phyloP scores from a whole-genome alignment of 83 land plant genomes.

The Isoetes engelmannii region DNA sequence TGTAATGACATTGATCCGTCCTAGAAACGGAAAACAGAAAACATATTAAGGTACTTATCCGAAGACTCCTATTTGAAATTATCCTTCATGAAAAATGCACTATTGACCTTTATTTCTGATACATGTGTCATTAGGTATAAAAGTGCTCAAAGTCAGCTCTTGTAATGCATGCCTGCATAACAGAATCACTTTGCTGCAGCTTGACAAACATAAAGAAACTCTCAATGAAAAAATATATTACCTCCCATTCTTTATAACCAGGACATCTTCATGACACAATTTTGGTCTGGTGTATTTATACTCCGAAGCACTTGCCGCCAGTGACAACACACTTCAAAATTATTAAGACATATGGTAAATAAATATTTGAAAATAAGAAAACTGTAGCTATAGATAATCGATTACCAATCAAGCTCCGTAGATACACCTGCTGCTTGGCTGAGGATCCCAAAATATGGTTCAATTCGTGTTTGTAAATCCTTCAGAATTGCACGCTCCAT shows the following conservation, averaged over 20 bases:
- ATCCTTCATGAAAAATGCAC: neutral
- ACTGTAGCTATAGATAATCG: neutral
- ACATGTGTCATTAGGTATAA: constrained; percentile 87
- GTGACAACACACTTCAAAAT: constrained; percentile 51
- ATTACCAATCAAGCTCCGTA: constrained; percentile 89
- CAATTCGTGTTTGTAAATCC: constrained; percentile 62
- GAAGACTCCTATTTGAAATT: neutral
- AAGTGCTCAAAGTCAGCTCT: constrained; percentile 84
- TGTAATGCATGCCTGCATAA: constrained; percentile 84
- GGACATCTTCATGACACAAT: constrained; percentile 47
- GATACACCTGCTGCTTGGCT: constrained; percentile 55
- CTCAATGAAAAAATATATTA: constrained; percentile 1
- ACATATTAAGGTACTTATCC: constrained; percentile 6
- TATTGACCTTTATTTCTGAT: constrained; percentile 33
- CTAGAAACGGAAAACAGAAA: constrained; percentile 34
- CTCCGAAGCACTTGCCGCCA: constrained; percentile 76
- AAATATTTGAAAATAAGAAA: neutral
- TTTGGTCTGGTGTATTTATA: constrained; percentile 77
- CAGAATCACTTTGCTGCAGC: neutral
- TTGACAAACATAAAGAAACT: neutral
- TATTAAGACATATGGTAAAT: neutral
- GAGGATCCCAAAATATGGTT: constrained; percentile 37
- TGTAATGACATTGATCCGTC: constrained; percentile 66
- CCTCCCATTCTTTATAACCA: constrained; percentile 83
- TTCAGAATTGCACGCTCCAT: constrained; percentile 90